Base-by-base conservation (phyloP, 2,329 filamentous ascomycete genomes). In the Proliferodiscus dingleyae region DNA sequence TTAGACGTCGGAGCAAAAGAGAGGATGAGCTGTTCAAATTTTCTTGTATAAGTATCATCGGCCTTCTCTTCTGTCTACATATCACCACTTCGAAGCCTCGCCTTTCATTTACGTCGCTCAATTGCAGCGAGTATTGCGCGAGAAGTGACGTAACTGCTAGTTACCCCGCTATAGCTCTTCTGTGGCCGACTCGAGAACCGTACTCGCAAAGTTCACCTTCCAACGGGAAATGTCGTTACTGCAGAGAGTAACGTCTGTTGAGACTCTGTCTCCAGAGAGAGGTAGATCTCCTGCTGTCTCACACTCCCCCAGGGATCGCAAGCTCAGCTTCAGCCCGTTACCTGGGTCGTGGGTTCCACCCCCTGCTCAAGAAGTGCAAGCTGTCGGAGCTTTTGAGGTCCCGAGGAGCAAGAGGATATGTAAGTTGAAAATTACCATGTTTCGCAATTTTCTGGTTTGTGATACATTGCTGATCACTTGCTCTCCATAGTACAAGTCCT, bases 401-500 rank as follows among this genome's bases (percentile, higher is more conserved):
- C 55, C 66, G 2, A 61, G 61, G 44, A 45, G 53, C 6, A 66
- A 59, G 51, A 61, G 66, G 52, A 59, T 66, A 32, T 46, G 62
- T 64, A 32, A 52, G 59, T 59, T 8, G 16, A 11, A 26, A 6
- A 26, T 41, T 21, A n/a, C n/a, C n/a, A n/a, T 11, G 4, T 26
- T n/a, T 6, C 5, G 16, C 5, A 21, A n/a, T 33, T 32, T 24
- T 36, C n/a, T 18, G 24, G 7, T 15, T 4, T 5, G 6, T 28
- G 10, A 10, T 8, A 33, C 41, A 36, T 38, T 41, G 21, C 45
- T 47, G 24, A 57, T 38, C 11, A n/a, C n/a, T 16, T 28, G 15
- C 21, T 13, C 34, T 32, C 9, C 24, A 37, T 57, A 88, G 83
- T 77, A 13, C 87, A 91, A 67, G 78, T 90, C n/a, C 66, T 68